Conservation (phyloP, 306 rosid genomes). For the Fagus sylvatica region DNA sequence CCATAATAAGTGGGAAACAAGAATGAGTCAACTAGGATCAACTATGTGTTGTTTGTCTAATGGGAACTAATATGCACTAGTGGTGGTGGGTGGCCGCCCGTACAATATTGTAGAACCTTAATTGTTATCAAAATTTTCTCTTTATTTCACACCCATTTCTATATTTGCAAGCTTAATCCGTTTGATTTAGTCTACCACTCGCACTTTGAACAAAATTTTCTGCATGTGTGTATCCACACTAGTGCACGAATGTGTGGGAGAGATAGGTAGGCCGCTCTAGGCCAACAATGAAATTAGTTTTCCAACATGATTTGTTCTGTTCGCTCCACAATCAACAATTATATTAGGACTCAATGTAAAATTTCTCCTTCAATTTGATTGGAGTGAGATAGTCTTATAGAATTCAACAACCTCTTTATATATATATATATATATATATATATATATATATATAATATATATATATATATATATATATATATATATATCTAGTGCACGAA, state of each 20-base stretch:
- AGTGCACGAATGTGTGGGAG: too few species aligned
- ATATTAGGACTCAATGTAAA: not conserved
- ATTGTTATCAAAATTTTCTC: not conserved
- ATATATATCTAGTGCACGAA: too few species aligned
- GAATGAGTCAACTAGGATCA: conserved; percentile 40
- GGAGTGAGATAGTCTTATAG: too few species aligned
- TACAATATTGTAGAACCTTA: not conserved
- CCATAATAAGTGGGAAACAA: conserved; percentile 53
- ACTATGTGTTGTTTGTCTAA: conserved; percentile 14
- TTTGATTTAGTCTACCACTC: not conserved
- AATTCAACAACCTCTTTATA: too few species aligned
- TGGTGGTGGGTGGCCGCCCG: conserved; percentile 14
- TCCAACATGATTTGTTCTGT: not conserved
- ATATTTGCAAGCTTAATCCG: conserved; percentile 2
- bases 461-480: too few species aligned
- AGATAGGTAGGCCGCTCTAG: not conserved
- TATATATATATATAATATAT: too few species aligned
- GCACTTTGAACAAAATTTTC: too few species aligned
- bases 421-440: too few species aligned
- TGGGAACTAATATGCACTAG: conserved; percentile 2
- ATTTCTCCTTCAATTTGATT: not conserved
- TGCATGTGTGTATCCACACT: too few species aligned
- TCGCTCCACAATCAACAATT: not conserved
- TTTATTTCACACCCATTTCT: not conserved
- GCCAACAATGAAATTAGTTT: not conserved